Percentiles rank a stretch among this genome's conserved stretches.
Evolutionary conservation across 1,139 yeast species (phyloP).

Genomic region (Scheffersomyces cryptocercus): DNA sequence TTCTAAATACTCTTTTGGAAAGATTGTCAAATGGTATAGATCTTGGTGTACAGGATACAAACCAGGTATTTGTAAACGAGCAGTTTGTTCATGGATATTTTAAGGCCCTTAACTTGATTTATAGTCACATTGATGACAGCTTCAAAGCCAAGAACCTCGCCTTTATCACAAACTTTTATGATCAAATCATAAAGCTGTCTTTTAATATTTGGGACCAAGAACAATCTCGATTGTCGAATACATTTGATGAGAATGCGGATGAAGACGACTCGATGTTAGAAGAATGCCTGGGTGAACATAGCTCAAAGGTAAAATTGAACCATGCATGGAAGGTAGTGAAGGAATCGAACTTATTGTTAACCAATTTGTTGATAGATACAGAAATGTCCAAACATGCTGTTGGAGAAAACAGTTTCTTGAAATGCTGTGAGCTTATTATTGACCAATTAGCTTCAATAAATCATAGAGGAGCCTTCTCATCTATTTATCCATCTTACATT

Average conservation of each 20-base stretch:
- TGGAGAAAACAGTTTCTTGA: slow-evolving; percentile 11
- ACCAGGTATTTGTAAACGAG: slow-evolving; percentile 24
- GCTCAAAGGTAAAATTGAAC: slow-evolving; percentile 58
- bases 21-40: slow-evolving; percentile 26
- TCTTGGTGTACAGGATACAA: slow-evolving; percentile 29
- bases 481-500: slow-evolving; percentile 78
- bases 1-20: slow-evolving; percentile 32
- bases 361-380: slow-evolving; percentile 34
- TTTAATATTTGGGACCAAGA: slow-evolving; percentile 54
- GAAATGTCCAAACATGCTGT: slow-evolving; percentile 1
- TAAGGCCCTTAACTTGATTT: slow-evolving; percentile 53
- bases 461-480: slow-evolving; percentile 89
- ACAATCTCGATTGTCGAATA: slow-evolving; percentile 55
- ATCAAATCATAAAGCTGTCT: neutral
- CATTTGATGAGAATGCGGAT: slow-evolving; percentile 41
- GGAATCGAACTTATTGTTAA: slow-evolving; percentile 64
- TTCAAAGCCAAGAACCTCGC: neutral
- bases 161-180: neutral
- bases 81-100: slow-evolving; percentile 61
- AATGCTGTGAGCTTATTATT: slow-evolving; percentile 46
- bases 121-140: slow-evolving; percentile 30
- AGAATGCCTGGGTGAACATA: slow-evolving; percentile 25
- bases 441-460: slow-evolving; percentile 72
- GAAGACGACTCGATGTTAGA: slow-evolving; percentile 18
- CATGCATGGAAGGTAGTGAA: slow-evolving; percentile 87